Evolutionary conservation across 306 rosid species (phyloP).

Genomic region (Prosopis cineraria): DNA sequence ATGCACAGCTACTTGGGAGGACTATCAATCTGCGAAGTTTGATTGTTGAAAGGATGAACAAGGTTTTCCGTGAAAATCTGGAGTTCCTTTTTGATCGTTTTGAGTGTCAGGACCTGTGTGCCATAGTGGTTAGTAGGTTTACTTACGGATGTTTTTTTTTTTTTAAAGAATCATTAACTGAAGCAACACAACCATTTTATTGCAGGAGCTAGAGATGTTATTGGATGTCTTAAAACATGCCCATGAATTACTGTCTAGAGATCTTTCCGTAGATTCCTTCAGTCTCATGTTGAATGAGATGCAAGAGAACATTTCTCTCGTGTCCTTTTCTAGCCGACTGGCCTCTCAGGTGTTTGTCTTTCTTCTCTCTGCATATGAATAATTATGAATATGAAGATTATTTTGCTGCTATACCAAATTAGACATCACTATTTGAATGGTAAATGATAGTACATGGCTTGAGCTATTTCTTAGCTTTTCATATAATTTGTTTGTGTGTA

Average conservation of each 20-base stretch:
- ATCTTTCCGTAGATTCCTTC: constrained; percentile 83
- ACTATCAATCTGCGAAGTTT: constrained; percentile 84
- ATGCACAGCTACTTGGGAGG: constrained; percentile 90
- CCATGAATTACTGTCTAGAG: constrained; percentile 80
- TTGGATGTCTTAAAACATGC: constrained; percentile 78
- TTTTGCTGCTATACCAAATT: constrained; percentile 16
- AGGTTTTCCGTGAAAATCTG: constrained; percentile 84
- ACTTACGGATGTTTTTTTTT: constrained; percentile 22
- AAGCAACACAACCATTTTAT: constrained; percentile 35
- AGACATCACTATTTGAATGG: constrained; percentile 31
- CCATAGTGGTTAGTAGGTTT: constrained; percentile 75
- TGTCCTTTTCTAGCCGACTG: constrained; percentile 93
- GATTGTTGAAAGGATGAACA: constrained; percentile 83
- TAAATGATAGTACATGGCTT: constrained; percentile 24
- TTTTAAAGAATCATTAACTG: constrained; percentile 26
- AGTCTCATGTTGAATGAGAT: constrained; percentile 89
- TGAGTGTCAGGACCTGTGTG: constrained; percentile 97
- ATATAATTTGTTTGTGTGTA: constrained; percentile 34
- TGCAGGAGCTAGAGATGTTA: constrained; percentile 91
- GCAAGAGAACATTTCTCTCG: constrained; percentile 96
- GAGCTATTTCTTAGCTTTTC: constrained; percentile 31
- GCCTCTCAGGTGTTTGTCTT: constrained; percentile 79
- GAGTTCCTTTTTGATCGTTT: constrained; percentile 96
- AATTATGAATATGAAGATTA: constrained; percentile 1
- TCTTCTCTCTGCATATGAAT: constrained; percentile 1